phyloP scores from a whole-genome alignment of 2,329 filamentous ascomycete genomes.

The Leptographium procerum region DNA sequence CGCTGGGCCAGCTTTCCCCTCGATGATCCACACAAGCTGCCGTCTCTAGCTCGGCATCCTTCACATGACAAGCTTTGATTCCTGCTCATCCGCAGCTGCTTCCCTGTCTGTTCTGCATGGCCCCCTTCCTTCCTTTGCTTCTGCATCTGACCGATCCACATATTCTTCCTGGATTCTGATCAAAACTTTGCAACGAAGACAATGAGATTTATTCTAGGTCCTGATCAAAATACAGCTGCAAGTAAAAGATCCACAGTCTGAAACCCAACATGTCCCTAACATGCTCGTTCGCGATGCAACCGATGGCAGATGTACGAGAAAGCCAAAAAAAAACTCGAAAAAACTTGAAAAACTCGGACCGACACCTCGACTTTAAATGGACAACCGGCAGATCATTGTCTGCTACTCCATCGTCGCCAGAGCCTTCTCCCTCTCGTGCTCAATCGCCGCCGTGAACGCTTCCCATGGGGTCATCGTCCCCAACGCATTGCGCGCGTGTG shows the following conservation, averaged over 20 bases:
- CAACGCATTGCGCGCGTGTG: conserved; percentile 79
- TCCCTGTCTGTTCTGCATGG: not conserved
- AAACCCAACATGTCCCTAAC: not conserved
- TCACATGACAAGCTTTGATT: not conserved
- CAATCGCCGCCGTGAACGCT: conserved; percentile 61
- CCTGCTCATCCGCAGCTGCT: not conserved
- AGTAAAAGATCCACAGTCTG: not conserved
- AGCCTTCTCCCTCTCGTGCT: conserved; percentile 41
- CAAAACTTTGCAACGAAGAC: not conserved
- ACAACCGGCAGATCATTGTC: too few relatives aligned
- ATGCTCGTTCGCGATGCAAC: not conserved
- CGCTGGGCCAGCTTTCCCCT: not conserved
- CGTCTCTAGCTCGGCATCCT: not conserved
- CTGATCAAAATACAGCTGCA: not conserved
- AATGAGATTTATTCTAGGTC: not conserved
- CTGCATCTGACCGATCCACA: not conserved
- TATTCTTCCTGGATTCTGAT: not conserved
- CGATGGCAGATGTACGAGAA: not conserved
- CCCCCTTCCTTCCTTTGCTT: not conserved
- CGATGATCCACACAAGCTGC: not conserved
- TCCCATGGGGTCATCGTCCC: conserved; percentile 82
- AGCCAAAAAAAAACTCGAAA: not conserved
- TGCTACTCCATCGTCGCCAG: conserved; percentile 29
- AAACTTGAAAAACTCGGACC: not conserved
- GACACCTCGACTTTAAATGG: not conserved